Evolutionary conservation across 2,329 filamentous ascomycete genomes (phyloP).

Genomic region (Plenodomus lindquistii): DNA sequence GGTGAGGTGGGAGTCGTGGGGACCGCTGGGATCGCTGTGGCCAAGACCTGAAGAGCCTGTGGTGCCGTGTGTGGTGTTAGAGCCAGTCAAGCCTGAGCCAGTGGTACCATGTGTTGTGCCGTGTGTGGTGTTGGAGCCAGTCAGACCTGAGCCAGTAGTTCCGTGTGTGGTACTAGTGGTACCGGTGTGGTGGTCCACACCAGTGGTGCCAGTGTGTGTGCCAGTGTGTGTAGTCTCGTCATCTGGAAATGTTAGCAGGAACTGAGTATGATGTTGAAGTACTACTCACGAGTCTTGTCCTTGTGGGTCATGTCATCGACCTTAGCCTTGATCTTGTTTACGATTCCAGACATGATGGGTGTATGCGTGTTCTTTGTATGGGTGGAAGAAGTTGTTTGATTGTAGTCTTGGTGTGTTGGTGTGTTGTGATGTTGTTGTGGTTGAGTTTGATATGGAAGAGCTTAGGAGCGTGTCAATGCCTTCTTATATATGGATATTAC

Average conservation of each 20-base stretch:
- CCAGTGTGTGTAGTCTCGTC: constrained; percentile 40
- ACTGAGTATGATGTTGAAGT: neutral
- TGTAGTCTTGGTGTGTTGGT: constrained; percentile 3
- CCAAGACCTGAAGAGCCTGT: neutral
- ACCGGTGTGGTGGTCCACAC: constrained; percentile 23
- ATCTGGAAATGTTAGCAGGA: constrained; percentile 5
- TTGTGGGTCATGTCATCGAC: constrained; percentile 44
- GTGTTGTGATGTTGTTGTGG: constrained; percentile 5
- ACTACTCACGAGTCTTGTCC: constrained; percentile 32
- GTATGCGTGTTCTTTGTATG: constrained; percentile 9
- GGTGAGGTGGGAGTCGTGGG: constrained; percentile 27
- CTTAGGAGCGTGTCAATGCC: constrained; percentile 2
- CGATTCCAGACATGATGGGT: constrained; percentile 32
- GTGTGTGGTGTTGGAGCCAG: constrained; percentile 3
- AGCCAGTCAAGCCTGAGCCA: constrained; percentile 5
- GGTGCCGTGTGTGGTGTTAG: constrained; percentile 3
- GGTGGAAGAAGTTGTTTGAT: constrained; percentile 6
- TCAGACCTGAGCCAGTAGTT: constrained; percentile 13
- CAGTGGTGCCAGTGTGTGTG: constrained; percentile 33
- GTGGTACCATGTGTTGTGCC: constrained; percentile 6
- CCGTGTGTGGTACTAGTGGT: constrained; percentile 14
- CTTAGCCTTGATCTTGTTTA: constrained; percentile 46
- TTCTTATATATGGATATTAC: constrained; percentile 19
- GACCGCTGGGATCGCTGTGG: constrained; percentile 31
- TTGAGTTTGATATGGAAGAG: constrained; percentile 11